A percentile compares a stretch with the other conserved stretches of the same genome.
Conservation (phyloP, 176 grass and related monocot species). For the Oryza longistaminata region DNA sequence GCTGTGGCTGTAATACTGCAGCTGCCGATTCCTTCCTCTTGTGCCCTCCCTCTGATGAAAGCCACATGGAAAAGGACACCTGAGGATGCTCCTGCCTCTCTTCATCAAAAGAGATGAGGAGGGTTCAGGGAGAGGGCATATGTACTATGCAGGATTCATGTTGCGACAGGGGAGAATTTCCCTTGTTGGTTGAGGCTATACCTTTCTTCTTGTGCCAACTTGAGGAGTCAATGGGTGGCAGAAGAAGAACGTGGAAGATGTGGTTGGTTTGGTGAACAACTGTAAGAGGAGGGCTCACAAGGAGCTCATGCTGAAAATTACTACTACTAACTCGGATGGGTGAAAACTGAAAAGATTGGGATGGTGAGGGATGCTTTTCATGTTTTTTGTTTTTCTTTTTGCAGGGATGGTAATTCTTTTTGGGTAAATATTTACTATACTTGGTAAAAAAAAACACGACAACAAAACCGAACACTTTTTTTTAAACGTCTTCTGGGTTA, state of each 20-base stretch:
- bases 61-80: not conserved
- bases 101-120: not conserved
- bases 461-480: not conserved
- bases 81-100: not conserved
- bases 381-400: not conserved
- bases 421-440: not conserved
- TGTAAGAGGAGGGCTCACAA: not conserved
- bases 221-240: not conserved
- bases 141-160: not conserved
- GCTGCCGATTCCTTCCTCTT: not conserved
- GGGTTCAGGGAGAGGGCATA: not conserved
- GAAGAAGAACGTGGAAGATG: not conserved
- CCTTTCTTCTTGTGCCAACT: not conserved
- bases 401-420: not conserved
- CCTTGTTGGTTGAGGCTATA: not conserved
- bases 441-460: not conserved
- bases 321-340: not conserved
- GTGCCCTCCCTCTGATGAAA: not conserved
- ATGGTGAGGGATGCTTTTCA: not conserved
- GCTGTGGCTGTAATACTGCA: not conserved
- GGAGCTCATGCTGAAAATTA: not conserved
- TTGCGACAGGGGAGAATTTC: not conserved
- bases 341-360: not conserved
- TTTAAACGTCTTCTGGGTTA: not conserved
- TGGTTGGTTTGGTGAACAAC: not conserved